These are phyloP conservation scores for Vigna nakashimae DNA, from an alignment of 306 rosid species.

Conservation along the genomic window DNA sequence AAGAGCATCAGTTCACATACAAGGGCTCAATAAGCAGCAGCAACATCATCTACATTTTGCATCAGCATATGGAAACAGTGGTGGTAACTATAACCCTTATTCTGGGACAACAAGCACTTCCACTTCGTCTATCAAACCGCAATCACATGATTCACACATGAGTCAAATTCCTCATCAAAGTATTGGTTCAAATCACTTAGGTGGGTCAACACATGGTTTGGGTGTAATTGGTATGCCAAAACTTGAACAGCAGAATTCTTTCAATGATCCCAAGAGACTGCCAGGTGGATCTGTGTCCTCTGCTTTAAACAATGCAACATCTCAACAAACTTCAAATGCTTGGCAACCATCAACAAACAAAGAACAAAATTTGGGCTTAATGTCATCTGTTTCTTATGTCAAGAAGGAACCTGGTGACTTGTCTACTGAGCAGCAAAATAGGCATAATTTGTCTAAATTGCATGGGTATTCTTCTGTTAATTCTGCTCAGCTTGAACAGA, in stretches of 20 bases:
- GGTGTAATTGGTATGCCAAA: slow-evolving; percentile 55
- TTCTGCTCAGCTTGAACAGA: slow-evolving; percentile 65
- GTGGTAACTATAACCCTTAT: slow-evolving; percentile 64
- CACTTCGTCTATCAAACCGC: slow-evolving; percentile 59
- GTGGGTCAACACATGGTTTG: slow-evolving; percentile 61
- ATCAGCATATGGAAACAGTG: slow-evolving; percentile 67
- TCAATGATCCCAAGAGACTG: slow-evolving; percentile 63
- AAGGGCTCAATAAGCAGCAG: slow-evolving; percentile 69
- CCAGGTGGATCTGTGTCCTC: slow-evolving; percentile 66
- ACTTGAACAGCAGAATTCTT: slow-evolving; percentile 59
- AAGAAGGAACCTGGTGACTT: slow-evolving; percentile 72
- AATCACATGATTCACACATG: slow-evolving; percentile 64
- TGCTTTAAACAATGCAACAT: slow-evolving; percentile 53
- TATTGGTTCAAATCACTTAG: slow-evolving; percentile 59
- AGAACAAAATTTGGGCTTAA: slow-evolving; percentile 60
- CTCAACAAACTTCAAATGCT: slow-evolving; percentile 63
- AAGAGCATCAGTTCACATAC: slow-evolving; percentile 58
- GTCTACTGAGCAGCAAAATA: slow-evolving; percentile 72
- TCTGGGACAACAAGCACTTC: slow-evolving; percentile 64
- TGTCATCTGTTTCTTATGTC: slow-evolving; percentile 57
- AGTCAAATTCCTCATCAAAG: slow-evolving; percentile 70
- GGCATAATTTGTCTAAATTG: slow-evolving; percentile 54
- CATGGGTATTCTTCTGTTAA: slow-evolving; percentile 66
- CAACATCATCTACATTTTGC: slow-evolving; percentile 66
- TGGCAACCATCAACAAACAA: slow-evolving; percentile 68